phyloP scores from a whole-genome alignment of 108 stramenopile genomes.

The Epipyxis sp. region DNA sequence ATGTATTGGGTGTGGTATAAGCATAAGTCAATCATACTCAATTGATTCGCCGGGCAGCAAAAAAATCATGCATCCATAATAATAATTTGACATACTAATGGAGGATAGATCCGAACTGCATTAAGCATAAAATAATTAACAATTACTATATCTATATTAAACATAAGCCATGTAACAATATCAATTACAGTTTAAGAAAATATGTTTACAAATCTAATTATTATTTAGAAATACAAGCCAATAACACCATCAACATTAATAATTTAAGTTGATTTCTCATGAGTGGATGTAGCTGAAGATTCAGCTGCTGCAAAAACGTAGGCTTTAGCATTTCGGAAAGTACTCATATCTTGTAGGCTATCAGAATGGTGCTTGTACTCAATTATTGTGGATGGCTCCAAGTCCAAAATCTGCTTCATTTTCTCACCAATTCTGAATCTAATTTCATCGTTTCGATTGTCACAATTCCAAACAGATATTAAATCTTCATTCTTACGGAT shows the following conservation, averaged over 20 bases:
- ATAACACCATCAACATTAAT: background rate
- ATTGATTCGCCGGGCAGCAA: too few species aligned
- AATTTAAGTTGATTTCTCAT: background rate
- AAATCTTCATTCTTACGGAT: conserved; percentile 50
- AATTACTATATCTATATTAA: too few species aligned
- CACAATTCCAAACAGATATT: conserved; percentile 52
- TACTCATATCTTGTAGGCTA: conserved; percentile 46
- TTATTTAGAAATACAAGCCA: too few species aligned
- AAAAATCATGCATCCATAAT: too few species aligned
- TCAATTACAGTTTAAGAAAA: too few species aligned
- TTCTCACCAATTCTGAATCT: conserved; percentile 53
- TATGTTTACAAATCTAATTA: too few species aligned
- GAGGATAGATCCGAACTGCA: background rate
- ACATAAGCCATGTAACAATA: too few species aligned
- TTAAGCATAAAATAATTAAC: too few species aligned
- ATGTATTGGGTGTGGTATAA: too few species aligned
- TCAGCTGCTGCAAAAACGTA: conserved; percentile 13
- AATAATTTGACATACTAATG: too few species aligned
- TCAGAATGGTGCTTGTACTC: conserved; percentile 57
- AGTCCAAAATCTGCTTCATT: conserved; percentile 53
- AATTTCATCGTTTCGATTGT: conserved; percentile 50
- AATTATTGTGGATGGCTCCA: conserved; percentile 55
- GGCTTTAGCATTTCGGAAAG: conserved; percentile 40
- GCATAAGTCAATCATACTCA: too few species aligned
- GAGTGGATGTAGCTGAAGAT: background rate